phyloP scores from a whole-genome alignment of 1,139 yeast species.

The Chernovozyma aurita region DNA sequence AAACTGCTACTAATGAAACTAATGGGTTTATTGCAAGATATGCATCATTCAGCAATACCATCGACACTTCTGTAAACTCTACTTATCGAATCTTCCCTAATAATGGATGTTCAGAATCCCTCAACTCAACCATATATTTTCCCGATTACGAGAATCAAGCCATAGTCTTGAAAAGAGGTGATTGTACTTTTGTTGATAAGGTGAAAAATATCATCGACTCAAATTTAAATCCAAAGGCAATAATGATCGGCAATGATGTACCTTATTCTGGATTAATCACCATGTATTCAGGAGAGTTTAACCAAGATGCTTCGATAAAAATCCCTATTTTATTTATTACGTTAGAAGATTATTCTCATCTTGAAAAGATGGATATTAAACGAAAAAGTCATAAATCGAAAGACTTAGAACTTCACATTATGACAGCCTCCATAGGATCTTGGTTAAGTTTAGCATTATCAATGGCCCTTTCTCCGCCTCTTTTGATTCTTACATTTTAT shows the following conservation, averaged over 20 bases:
- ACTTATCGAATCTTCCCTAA: constrained; percentile 24
- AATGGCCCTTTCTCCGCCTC: constrained; percentile 43
- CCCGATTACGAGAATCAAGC: constrained; percentile 20
- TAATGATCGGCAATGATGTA: constrained; percentile 40
- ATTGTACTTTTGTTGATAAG: constrained; percentile 41
- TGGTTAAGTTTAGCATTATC: constrained; percentile 39
- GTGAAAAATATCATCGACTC: constrained; percentile 28
- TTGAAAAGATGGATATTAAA: neutral
- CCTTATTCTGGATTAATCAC: constrained; percentile 37
- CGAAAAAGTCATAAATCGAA: constrained; percentile 8
- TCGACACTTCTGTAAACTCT: constrained; percentile 21
- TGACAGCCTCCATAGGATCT: constrained; percentile 36
- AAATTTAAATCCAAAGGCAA: constrained; percentile 26
- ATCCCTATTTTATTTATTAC: constrained; percentile 39
- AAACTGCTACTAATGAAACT: constrained; percentile 13
- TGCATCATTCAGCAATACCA: constrained; percentile 40
- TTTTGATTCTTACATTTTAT: constrained; percentile 35
- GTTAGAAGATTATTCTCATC: constrained; percentile 26
- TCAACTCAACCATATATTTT: constrained; percentile 9
- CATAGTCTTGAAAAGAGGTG: constrained; percentile 35
- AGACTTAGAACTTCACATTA: constrained; percentile 16
- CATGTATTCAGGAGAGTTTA: constrained; percentile 39
- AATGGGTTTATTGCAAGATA: constrained; percentile 33
- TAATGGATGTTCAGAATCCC: constrained; percentile 24
- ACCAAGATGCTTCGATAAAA: constrained; percentile 31